Conservation (phyloP, 2,329 filamentous ascomycete species). For the Penicillium occitanis region DNA sequence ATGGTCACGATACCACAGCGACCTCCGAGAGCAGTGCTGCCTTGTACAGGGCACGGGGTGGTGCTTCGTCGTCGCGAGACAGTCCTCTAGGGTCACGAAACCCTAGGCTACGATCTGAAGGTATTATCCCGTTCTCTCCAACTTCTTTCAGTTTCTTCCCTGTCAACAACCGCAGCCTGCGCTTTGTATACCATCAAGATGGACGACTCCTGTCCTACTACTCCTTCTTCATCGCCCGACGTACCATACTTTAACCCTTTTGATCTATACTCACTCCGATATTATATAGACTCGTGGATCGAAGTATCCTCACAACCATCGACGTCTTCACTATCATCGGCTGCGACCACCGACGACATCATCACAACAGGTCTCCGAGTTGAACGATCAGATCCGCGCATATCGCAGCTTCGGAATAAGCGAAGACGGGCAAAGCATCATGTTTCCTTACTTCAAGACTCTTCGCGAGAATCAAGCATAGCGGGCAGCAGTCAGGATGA, state of each 20-base stretch:
- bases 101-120: constrained; percentile 44
- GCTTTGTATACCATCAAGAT: constrained; percentile 23
- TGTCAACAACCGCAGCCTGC: constrained; percentile 10
- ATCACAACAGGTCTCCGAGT: constrained; percentile 84
- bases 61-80: constrained; percentile 33
- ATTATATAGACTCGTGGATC: constrained; percentile 83
- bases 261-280: constrained; percentile 47
- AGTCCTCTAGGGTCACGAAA: constrained; percentile 35
- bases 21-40: constrained; percentile 31
- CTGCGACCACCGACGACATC: constrained; percentile 73
- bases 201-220: constrained; percentile 24
- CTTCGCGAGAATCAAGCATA: constrained; percentile 38
- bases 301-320: constrained; percentile 91
- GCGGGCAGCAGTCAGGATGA: constrained; percentile 79
- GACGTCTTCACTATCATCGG: constrained; percentile 83
- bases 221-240: constrained; percentile 13
- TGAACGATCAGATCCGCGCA: constrained; percentile 55
- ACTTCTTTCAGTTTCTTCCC: constrained; percentile 8
- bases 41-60: constrained; percentile 32
- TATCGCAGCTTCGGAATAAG: constrained; percentile 39
- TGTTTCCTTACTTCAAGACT: constrained; percentile 37
- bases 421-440: constrained; percentile 54
- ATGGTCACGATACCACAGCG: constrained; percentile 36
- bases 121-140: constrained; percentile 30
- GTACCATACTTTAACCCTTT: constrained; percentile 17